A percentile compares a stretch with the other conserved stretches of the same genome.
These are phyloP conservation scores for Piper longum DNA, from an alignment of 164 flowering plant species.

Conservation along the genomic window DNA sequence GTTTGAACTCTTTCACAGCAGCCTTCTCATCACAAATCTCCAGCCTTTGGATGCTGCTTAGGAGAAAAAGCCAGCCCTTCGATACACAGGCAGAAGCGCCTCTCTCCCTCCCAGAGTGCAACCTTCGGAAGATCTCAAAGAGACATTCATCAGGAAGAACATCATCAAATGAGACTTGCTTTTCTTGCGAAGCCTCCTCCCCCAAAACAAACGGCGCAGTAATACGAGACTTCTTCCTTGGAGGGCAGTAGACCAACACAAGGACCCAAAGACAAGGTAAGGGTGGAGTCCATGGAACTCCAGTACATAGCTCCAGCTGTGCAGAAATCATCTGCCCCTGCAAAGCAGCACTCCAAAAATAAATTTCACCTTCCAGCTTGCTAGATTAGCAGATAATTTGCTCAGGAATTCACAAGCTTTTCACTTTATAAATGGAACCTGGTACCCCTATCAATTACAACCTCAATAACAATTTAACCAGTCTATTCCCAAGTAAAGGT, in stretches of 20 bases:
- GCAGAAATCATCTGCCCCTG: slow-evolving; percentile 22
- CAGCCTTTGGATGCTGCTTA: slow-evolving; percentile 32
- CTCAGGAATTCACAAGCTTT: too few relatives aligned
- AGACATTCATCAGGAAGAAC: slow-evolving; percentile 72
- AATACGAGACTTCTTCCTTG: slow-evolving; percentile 29
- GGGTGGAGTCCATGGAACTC: slow-evolving; percentile 5
- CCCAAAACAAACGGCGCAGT: slow-evolving; percentile 22
- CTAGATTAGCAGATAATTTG: too few relatives aligned
- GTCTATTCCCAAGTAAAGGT: too few relatives aligned
- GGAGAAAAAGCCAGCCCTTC: slow-evolving; percentile 60
- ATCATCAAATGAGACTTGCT: slow-evolving; percentile 36
- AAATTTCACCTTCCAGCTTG: too few relatives aligned
- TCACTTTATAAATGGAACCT: too few relatives aligned
- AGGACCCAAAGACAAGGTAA: slow-evolving; percentile 14
- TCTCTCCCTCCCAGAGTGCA: slow-evolving; percentile 44
- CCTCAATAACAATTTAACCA: too few relatives aligned
- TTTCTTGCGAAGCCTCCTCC: slow-evolving; percentile 20
- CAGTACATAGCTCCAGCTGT: slow-evolving; percentile 11
- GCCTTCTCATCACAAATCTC: slow-evolving; percentile 20
- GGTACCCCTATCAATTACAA: too few relatives aligned
- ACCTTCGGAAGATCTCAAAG: slow-evolving; percentile 57
- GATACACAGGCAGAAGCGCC: slow-evolving; percentile 60
- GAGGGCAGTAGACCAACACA: slow-evolving; percentile 24
- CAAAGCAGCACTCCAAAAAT: neutral
- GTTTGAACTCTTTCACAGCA: neutral